Base-by-base conservation (phyloP, 169 alveolate genomes). In the Eimeria sp. region DNA sequence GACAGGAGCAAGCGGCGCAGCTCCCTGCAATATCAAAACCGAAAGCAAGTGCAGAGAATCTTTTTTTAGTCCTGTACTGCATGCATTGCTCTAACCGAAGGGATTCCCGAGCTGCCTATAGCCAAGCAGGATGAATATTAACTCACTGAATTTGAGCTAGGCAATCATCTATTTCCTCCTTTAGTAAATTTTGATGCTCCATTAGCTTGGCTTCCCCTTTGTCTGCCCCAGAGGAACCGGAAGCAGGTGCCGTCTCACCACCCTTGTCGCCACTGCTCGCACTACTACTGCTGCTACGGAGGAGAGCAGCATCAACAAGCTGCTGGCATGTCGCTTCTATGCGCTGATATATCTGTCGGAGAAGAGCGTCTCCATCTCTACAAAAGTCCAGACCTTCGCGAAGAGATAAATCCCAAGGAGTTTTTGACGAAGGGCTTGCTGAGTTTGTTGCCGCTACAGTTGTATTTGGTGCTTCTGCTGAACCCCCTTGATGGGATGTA, bases 281-380 rank as follows among this genome's bases (percentile, higher is more conserved):
- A 40, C 20, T 47, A 0, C 20, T 5, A 43, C 65, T 5, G 22
- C 20, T 5, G 63, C 65, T 5, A 7, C 65, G 47, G 51, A 70
- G 25, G 20, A 65, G 14, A 78, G 88, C 40, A 4, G 88, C 88
- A 49, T 61, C 65, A 47, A 43, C 88, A 43, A 78, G 88, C 88
- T 78, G 88, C 88, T 78, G 88, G n/a, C 88, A 61, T 9, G 61
- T 78, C 30, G 58, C 63, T 1, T 78, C 67, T 13, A 78, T 47
- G n/a, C 88, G 88, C 63, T 78, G 88, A 22, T 45, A 9, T 0
- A 78, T 34, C 65, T 78, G 88, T 65, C 63, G 65, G 47, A 78
- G 88, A 22, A 78, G 88, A 45, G 88, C 88, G n/a, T 13, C 88
- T 5, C 65, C 88, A 78, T 78, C 88, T 47, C 88, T 45, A 11